phyloP scores from a whole-genome alignment of 768 basidiomycete genomes.

The Omphalotus guepiniiformis region DNA sequence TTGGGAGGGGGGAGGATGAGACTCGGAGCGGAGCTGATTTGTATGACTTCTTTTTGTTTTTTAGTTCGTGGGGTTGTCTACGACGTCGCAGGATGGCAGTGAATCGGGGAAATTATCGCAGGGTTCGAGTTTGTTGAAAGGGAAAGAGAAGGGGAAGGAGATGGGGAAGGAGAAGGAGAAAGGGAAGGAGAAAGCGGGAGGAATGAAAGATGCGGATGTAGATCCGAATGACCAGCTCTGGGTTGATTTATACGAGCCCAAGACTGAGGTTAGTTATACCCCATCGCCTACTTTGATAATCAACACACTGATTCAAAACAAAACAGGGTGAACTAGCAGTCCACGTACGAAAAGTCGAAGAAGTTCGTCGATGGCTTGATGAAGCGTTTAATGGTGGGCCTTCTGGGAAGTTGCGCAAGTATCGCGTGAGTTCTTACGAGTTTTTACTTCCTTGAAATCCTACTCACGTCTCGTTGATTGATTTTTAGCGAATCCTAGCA shows the following conservation, averaged over 20 bases:
- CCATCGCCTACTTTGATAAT: not conserved
- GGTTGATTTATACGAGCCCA: constrained; percentile 64
- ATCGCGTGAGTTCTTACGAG: constrained; percentile 51
- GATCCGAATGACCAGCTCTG: constrained; percentile 37
- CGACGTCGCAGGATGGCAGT: not conserved
- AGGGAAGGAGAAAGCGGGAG: constrained; percentile 13
- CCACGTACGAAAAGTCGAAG: constrained; percentile 74
- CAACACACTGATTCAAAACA: constrained; percentile 3
- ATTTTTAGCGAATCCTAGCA: constrained; percentile 70
- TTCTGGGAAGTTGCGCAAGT: constrained; percentile 60
- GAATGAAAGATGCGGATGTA: not conserved
- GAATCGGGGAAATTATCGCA: not conserved
- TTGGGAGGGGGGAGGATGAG: not conserved
- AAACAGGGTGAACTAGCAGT: constrained; percentile 72
- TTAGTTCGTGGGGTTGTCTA: constrained; percentile 17
- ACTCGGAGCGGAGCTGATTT: not conserved
- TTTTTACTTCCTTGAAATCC: not conserved
- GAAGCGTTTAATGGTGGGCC: constrained; percentile 72
- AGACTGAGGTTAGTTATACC: constrained; percentile 40
- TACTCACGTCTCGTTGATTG: constrained; percentile 1
- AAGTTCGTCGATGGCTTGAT: constrained; percentile 67
- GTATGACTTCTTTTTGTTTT: not conserved
- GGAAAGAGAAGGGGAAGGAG: constrained; percentile 13
- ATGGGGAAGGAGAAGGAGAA: constrained; percentile 11
- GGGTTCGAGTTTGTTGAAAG: constrained; percentile 11